Base-by-base conservation (phyloP, 1,284 basidiomycete genomes). In the Melanopsichium pennsylvanicum region DNA sequence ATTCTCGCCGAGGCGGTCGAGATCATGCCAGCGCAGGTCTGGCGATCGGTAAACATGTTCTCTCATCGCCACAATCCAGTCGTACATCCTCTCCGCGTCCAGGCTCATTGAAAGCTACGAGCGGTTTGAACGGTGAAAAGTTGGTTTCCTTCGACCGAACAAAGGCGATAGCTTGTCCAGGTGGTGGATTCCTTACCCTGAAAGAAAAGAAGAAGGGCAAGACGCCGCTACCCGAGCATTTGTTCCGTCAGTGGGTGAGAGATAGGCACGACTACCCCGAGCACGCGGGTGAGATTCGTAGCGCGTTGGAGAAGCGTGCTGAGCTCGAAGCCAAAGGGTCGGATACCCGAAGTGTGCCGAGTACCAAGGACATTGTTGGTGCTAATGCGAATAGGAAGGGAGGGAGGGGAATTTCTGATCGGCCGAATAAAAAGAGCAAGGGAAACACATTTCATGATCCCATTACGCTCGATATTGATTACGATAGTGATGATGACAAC, bases 161-260 rank as follows among this genome's bases (percentile, higher is more conserved):
- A 8, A 51, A 63, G 32, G 60, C 52, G 0, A 32, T 63, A 4
- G 38, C 29, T 0, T 37, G 40, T n/a, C 43, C 56, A n/a, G 60
- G 52, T 2, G 58, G 50, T 2, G 57, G 57, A 2, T 63, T 39
- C 19, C 38, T 63, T 13, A 63, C 60, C 2, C 52, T 47, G 26
- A 56, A 56, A 18, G 60, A 63, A 36, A 46, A 56, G 38, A 50
- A 56, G 31, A 41, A 40, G 16, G 52, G 52, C 19, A 57, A 47
- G 18, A 57, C n/a, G 7, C 60, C 60, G 2, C 37, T 63, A 2
- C 60, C 60, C n/a, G 60, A 56, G 21, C 39, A 63, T 11, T 40
- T 63, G 9, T 57, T 56, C 35, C 33, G 35, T n/a, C 43, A 63
- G 25, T 63, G 52, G 52, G 12, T 51, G 13, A 26, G 39, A 3